These are phyloP conservation scores for Calendula officinalis DNA, from an alignment of 129 eudicot genomes.

Conservation along the genomic window DNA sequence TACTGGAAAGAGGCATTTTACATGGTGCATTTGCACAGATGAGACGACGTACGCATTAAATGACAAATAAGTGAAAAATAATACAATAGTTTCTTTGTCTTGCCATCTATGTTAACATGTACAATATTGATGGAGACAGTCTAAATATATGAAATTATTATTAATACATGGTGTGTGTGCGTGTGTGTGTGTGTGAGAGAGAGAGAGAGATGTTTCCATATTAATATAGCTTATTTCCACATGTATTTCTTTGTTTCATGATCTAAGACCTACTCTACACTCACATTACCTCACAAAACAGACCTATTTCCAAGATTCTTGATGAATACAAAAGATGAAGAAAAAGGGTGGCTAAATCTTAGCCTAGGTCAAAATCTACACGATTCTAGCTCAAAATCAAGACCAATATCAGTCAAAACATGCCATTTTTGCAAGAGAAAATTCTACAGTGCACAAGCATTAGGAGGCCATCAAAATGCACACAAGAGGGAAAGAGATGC, in stretches of 20 bases:
- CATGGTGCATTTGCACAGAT: constrained; percentile 28
- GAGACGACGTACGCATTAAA: constrained; percentile 14
- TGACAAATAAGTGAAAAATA: constrained; percentile 43
- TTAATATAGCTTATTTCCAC: constrained; percentile 19
- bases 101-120: neutral
- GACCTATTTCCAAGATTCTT: constrained; percentile 1
- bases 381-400: constrained; percentile 36
- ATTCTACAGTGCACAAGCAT: constrained; percentile 81
- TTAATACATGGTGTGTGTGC: neutral
- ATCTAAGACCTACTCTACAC: constrained; percentile 25
- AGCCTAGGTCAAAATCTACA: constrained; percentile 40
- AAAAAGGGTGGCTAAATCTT: constrained; percentile 63
- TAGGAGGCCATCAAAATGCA: constrained; percentile 89
- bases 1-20: constrained; percentile 18
- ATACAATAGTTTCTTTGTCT: neutral
- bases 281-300: constrained; percentile 13
- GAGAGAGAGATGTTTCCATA: constrained; percentile 16
- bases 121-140: constrained; percentile 38
- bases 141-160: constrained; percentile 9
- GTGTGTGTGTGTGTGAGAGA: neutral
- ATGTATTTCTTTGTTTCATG: constrained; percentile 26
- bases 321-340: constrained; percentile 34
- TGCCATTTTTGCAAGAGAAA: constrained; percentile 80
- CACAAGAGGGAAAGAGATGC: constrained; percentile 84
- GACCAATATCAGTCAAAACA: constrained; percentile 40